phyloP scores from a whole-genome alignment of 371 early-diverging fungal species.

The Rhizopus arrhizus region DNA sequence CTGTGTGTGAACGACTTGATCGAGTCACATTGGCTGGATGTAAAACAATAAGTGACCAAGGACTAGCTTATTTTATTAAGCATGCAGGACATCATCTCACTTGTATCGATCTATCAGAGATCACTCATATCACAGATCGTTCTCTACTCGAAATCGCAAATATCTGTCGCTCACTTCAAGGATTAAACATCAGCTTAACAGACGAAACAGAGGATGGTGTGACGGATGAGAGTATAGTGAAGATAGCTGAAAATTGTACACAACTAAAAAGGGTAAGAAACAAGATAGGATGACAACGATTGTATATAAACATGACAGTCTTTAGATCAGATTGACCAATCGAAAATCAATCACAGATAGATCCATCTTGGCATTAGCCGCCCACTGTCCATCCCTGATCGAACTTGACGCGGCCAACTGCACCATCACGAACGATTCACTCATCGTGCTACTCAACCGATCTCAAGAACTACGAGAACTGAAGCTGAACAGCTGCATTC shows the following conservation, averaged over 20 bases:
- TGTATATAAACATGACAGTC: neutral
- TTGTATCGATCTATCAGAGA: conserved; percentile 50
- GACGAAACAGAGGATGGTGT: conserved; percentile 37
- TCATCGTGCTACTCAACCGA: conserved; percentile 46
- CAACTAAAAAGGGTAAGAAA: conserved; percentile 45
- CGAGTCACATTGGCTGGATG: conserved; percentile 62
- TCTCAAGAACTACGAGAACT: conserved; percentile 61
- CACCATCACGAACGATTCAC: conserved; percentile 50
- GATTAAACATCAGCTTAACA: conserved; percentile 48
- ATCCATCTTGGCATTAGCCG: conserved; percentile 54
- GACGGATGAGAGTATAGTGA: conserved; percentile 44
- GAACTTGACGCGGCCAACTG: conserved; percentile 66
- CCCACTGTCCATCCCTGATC: conserved; percentile 54
- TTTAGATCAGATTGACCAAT: conserved; percentile 64
- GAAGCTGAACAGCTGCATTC: conserved; percentile 47
- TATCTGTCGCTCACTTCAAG: conserved; percentile 44
- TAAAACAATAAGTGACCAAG: conserved; percentile 46
- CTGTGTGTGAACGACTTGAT: conserved; percentile 58
- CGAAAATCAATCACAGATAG: conserved; percentile 54
- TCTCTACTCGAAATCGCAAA: conserved; percentile 40
- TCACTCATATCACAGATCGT: conserved; percentile 38
- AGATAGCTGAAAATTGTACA: conserved; percentile 39
- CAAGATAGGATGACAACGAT: neutral
- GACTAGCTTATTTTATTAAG: conserved; percentile 45
- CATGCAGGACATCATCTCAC: conserved; percentile 31